Conservation (phyloP, 192 early-diverging fungal genomes). For the Irineochytrium annulatum region DNA sequence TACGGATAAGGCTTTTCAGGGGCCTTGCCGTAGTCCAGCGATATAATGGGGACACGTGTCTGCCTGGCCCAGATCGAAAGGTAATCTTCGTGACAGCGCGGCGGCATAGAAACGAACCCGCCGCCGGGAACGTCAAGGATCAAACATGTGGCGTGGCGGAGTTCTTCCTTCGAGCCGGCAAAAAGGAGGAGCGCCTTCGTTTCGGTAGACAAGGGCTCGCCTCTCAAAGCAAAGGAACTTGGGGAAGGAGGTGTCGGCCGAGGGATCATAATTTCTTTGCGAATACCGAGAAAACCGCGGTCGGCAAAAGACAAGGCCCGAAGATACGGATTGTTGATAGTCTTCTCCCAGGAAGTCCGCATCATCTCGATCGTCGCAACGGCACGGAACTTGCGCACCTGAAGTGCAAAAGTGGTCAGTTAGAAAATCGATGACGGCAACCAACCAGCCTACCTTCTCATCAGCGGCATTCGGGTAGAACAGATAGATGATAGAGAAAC, state of each 20-base stretch:
- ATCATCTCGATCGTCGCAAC: conserved; percentile 79
- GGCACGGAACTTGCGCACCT: conserved; percentile 67
- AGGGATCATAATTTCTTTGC: conserved; percentile 36
- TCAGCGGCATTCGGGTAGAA: conserved; percentile 78
- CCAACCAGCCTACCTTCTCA: conserved; percentile 59
- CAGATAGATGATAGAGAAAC: conserved; percentile 81
- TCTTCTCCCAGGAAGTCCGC: conserved; percentile 83
- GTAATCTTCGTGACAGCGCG: conserved; percentile 82
- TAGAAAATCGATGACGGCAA: not conserved
- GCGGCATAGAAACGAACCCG: conserved; percentile 90
- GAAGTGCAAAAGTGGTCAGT: not conserved
- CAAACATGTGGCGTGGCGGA: conserved; percentile 21
- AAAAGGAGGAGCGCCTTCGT: conserved; percentile 44
- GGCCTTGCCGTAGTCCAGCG: conserved; percentile 90
- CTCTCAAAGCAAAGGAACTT: conserved; percentile 31
- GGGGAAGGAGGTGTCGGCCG: conserved; percentile 38
- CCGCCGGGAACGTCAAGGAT: conserved; percentile 62
- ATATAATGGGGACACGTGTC: conserved; percentile 68
- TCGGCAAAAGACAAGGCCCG: conserved; percentile 41
- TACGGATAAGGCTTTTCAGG: conserved; percentile 94
- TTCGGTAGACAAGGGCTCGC: conserved; percentile 14
- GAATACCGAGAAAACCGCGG: conserved; percentile 35
- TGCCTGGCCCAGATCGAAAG: conserved; percentile 73
- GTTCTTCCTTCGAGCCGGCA: conserved; percentile 29
- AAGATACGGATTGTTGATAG: conserved; percentile 67